A percentile compares a stretch with the other conserved stretches of the same genome.
These are phyloP conservation scores for Selaginella moellendorffii DNA, from an alignment of 75 land plant species.

Conservation along the genomic window DNA sequence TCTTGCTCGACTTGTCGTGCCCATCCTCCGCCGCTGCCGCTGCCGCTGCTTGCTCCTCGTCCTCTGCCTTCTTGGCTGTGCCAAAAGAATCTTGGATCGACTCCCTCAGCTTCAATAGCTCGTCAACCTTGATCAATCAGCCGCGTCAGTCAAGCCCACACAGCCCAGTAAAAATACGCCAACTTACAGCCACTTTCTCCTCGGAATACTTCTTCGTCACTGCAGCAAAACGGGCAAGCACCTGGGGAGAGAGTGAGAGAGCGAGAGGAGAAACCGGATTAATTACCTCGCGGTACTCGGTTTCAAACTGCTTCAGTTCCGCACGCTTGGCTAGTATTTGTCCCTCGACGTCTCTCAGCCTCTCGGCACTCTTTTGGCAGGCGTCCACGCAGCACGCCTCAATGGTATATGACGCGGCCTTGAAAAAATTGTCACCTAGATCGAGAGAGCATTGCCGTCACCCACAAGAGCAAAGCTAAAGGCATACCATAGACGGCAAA, in stretches of 20 bases:
- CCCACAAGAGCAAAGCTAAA: neutral
- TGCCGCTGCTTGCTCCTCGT: neutral
- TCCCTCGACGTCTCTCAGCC: slow-evolving; percentile 1
- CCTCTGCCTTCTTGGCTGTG: neutral
- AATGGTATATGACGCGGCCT: slow-evolving; percentile 6
- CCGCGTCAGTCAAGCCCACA: neutral
- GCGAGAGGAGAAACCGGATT: neutral
- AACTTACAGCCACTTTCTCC: slow-evolving; percentile 3
- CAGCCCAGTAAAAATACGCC: neutral
- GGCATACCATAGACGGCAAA: slow-evolving; percentile 1
- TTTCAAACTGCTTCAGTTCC: slow-evolving; percentile 7
- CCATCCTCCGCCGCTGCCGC: neutral
- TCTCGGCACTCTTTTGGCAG: neutral
- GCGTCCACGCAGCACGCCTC: neutral
- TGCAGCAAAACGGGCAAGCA: slow-evolving; percentile 5
- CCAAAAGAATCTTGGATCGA: neutral
- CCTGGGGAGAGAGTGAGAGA: neutral
- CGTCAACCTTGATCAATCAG: no score
- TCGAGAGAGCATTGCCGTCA: neutral
- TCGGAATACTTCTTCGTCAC: slow-evolving; percentile 1
- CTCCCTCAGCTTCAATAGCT: slow-evolving; percentile 5
- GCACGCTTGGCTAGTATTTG: neutral
- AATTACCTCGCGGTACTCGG: slow-evolving; percentile 9
- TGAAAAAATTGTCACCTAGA: slow-evolving; percentile 7
- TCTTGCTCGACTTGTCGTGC: neutral